phyloP scores from a whole-genome alignment of 192 early-diverging fungal species.

The Coemansia sp. region DNA sequence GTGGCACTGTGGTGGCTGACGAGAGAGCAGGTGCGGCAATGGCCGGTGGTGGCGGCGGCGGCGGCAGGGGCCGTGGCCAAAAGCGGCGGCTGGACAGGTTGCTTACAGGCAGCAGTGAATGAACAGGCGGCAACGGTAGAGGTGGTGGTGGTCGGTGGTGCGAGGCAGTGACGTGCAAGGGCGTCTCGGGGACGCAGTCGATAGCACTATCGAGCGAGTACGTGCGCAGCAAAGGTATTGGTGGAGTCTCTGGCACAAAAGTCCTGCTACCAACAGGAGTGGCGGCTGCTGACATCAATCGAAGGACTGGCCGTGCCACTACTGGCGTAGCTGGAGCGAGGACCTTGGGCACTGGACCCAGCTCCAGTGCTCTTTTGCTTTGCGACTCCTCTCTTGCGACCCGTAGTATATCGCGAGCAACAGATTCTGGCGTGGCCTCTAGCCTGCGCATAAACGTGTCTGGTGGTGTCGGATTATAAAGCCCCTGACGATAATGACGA shows the following conservation, averaged over 20 bases:
- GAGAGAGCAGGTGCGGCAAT: no score
- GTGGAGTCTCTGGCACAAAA: not conserved
- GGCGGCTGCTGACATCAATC: not conserved
- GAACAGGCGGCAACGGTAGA: not conserved
- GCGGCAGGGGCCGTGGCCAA: no score
- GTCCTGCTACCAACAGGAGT: not conserved
- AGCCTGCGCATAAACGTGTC: constrained; percentile 16
- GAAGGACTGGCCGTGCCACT: not conserved
- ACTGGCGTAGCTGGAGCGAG: not conserved
- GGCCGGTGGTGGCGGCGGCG: no score
- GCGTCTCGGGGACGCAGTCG: constrained; percentile 2
- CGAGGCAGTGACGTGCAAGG: not conserved
- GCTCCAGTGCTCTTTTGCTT: not conserved
- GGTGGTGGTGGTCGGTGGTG: not conserved
- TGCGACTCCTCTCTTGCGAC: not conserved
- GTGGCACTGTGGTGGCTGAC: no score
- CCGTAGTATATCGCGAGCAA: constrained; percentile 10
- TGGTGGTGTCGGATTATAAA: constrained; percentile 7
- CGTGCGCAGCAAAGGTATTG: not conserved
- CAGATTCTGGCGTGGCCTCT: constrained; percentile 12
- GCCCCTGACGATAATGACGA: not conserved
- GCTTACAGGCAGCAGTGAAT: no score
- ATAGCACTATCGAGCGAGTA: not conserved
- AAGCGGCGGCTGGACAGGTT: no score
- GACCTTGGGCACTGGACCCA: not conserved